Percentiles rank a stretch among this genome's conserved stretches.
phyloP scores from a whole-genome alignment of 2,329 filamentous ascomycete genomes.

The Colletotrichum sp. region DNA sequence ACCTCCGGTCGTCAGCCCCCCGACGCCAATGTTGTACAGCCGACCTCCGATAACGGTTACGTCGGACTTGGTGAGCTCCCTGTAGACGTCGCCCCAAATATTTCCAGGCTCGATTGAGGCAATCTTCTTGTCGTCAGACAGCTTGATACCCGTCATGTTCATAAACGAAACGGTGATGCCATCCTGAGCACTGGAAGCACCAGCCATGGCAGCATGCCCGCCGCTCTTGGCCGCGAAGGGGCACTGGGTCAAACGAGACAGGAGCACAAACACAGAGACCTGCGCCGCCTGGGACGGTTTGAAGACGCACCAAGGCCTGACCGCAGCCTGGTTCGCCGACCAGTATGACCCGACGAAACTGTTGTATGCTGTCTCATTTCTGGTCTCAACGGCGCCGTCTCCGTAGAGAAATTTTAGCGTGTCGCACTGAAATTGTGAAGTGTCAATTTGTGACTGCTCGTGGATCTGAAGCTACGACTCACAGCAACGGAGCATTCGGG shows the following conservation, averaged over 20 bases:
- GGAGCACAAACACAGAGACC: constrained; percentile 36
- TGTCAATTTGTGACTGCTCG: neutral
- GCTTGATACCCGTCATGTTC: neutral
- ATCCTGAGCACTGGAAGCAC: constrained; percentile 11
- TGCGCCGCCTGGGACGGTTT: constrained; percentile 38
- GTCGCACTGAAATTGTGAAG: neutral
- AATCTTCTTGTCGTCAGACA: constrained; percentile 33
- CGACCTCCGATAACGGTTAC: constrained; percentile 44
- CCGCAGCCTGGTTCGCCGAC: constrained; percentile 17
- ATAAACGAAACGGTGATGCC: constrained; percentile 16
- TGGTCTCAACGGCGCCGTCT: constrained; percentile 1
- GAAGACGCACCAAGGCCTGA: constrained; percentile 23
- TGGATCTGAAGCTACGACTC: neutral
- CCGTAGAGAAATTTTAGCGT: constrained; percentile 5
- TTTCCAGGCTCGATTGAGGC: constrained; percentile 43
- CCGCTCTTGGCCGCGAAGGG: constrained; percentile 18
- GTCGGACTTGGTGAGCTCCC: constrained; percentile 33
- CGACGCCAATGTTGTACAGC: constrained; percentile 42
- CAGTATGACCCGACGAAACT: constrained; percentile 16
- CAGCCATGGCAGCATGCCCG: constrained; percentile 15
- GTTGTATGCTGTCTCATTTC: neutral
- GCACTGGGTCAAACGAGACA: constrained; percentile 14
- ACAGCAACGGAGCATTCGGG: constrained; percentile 1
- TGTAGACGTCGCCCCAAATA: constrained; percentile 42
- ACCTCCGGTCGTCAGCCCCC: constrained; percentile 42